phyloP scores from a whole-genome alignment of 2,329 filamentous ascomycete genomes.

The Polytolypa hystricis region DNA sequence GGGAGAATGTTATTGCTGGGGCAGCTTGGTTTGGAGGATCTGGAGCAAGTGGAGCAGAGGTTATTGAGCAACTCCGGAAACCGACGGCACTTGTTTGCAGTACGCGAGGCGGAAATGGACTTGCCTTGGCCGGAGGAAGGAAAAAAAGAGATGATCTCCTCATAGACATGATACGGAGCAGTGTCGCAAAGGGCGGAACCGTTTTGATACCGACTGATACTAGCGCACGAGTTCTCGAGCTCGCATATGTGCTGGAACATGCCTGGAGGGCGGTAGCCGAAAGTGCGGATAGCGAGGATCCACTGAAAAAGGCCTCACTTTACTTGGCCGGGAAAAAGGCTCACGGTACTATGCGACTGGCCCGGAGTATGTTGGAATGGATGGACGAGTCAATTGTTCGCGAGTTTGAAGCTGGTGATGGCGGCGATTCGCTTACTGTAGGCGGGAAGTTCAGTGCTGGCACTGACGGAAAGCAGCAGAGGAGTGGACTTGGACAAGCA shows the following conservation, averaged over 20 bases:
- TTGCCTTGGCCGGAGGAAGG: slow-evolving; percentile 59
- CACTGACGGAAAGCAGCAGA: slow-evolving; percentile 32
- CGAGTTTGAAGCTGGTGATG: slow-evolving; percentile 64
- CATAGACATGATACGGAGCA: slow-evolving; percentile 67
- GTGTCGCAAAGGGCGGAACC: slow-evolving; percentile 71
- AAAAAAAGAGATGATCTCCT: slow-evolving; percentile 77
- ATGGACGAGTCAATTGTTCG: slow-evolving; percentile 94
- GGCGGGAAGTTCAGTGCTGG: slow-evolving; percentile 26
- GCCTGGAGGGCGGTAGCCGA: slow-evolving; percentile 64
- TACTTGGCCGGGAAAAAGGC: slow-evolving; percentile 81
- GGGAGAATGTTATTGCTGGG: slow-evolving; percentile 86
- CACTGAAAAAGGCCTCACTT: slow-evolving; percentile 45
- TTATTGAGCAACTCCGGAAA: slow-evolving; percentile 85
- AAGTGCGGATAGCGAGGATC: slow-evolving; percentile 40
- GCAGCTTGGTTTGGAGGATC: slow-evolving; percentile 86
- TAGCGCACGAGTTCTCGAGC: slow-evolving; percentile 82
- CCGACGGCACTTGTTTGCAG: slow-evolving; percentile 92
- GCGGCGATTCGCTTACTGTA: slow-evolving; percentile 23
- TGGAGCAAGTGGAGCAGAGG: slow-evolving; percentile 69
- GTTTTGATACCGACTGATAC: slow-evolving; percentile 92
- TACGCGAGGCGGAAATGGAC: slow-evolving; percentile 64
- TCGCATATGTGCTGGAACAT: slow-evolving; percentile 86
- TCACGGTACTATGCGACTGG: slow-evolving; percentile 78
- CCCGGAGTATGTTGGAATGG: slow-evolving; percentile 95
- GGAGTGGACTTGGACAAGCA: slow-evolving; percentile 20